Evolutionary conservation across 2,329 filamentous ascomycete species (phyloP).

Genomic region (Metarhizium humberi): DNA sequence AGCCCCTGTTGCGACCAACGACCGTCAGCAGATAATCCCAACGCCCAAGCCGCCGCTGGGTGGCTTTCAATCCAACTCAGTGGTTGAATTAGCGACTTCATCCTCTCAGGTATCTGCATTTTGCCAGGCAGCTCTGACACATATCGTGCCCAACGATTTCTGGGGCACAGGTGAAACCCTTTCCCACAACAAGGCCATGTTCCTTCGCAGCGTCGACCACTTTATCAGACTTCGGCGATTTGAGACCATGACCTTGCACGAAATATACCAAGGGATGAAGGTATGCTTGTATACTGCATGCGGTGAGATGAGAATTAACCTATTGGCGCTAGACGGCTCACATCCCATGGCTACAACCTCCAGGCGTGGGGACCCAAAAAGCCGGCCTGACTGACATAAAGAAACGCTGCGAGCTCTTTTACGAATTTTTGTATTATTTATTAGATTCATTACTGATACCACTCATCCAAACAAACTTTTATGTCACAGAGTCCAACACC

Average conservation of each 20-base stretch:
- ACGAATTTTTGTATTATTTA: slow-evolving; percentile 83
- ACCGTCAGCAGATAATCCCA: not conserved
- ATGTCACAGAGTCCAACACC: slow-evolving; percentile 81
- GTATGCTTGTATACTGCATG: slow-evolving; percentile 32
- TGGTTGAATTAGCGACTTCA: slow-evolving; percentile 62
- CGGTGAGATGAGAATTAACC: not conserved
- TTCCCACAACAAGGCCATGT: slow-evolving; percentile 46
- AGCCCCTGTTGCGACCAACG: not conserved
- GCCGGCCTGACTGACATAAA: slow-evolving; percentile 60
- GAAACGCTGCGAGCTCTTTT: slow-evolving; percentile 71
- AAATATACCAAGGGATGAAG: slow-evolving; percentile 67
- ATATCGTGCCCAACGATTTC: slow-evolving; percentile 64
- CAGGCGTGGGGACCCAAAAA: slow-evolving; percentile 38
- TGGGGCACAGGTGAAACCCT: slow-evolving; percentile 55
- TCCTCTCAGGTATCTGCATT: slow-evolving; percentile 69
- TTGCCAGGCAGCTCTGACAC: slow-evolving; percentile 65
- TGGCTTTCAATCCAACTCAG: slow-evolving; percentile 20
- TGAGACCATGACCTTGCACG: slow-evolving; percentile 72
- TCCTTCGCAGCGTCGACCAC: slow-evolving; percentile 62
- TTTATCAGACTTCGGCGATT: slow-evolving; percentile 74
- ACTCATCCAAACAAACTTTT: slow-evolving; percentile 78
- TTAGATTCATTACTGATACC: slow-evolving; percentile 91
- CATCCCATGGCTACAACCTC: slow-evolving; percentile 64
- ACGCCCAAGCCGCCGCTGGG: not conserved
- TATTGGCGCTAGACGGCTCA: slow-evolving; percentile 43